Evolutionary conservation across 73 alveolate genomes (phyloP), one percentile per base, ranked within the genome.

Genomic region (Paramecium primaurelia): DNA sequence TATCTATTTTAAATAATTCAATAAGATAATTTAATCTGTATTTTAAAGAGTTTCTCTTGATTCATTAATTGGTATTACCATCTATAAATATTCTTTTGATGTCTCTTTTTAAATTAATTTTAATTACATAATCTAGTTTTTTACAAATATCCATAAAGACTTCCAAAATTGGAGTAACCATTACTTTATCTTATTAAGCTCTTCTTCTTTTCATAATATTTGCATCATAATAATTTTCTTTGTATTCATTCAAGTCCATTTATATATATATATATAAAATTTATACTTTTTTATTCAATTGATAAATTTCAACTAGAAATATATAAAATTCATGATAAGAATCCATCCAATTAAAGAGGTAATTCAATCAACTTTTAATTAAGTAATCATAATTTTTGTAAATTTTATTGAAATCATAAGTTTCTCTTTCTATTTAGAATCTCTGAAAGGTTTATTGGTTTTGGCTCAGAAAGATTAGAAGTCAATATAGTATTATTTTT

Each of bases 1-100:
- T 10, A 80, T 80, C 36, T 80, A 36, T 80, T 80, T 80, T 9
- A 80, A 45, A 14, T 80, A 80, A 49, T 80, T 80, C 14, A 80
- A 80, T 14, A 80, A 14, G 14, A 80, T 80, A 10, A 80, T 44
- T 44, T 44, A 9, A 49, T 80, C 91, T 5, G 71, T 80, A 42
- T 47, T 26, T 45, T 44, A 36, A 9, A 80, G 58, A 26, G 54
- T 8, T 14, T 80, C 91, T 80, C 32, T 80, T 22, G 54, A 38
- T 44, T 80, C 91, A 80, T 80, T 64, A 80, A 80, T 80, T 25
- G 91, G 91, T n/a, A 80, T 80, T 6, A 80, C 91, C 75, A 32
- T 80, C 34, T 49, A 16, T 80, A 80, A 80, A 47, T 42, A 80
- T 45, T 80, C 91, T 22, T 25, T 34, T 34, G 91, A 80, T 20